phyloP scores from a whole-genome alignment of 805 yeast genomes.

The Pichia kluyveri region DNA sequence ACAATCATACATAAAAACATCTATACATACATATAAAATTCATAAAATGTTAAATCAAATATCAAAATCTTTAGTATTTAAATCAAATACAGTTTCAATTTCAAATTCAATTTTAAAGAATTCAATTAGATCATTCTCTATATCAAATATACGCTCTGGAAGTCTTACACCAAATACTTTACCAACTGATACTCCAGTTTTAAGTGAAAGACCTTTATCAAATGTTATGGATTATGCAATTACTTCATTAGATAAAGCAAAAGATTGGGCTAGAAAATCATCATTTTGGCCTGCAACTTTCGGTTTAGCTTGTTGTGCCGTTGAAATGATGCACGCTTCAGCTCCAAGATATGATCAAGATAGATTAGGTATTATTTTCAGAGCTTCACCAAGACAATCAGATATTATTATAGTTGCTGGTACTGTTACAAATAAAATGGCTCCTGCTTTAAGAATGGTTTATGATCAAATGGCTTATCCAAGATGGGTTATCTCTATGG shows the following conservation, averaged over 20 bases:
- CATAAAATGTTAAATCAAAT: conserved; percentile 2
- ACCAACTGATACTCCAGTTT: conserved; percentile 63
- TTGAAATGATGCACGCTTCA: conserved; percentile 91
- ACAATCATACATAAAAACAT: background rate
- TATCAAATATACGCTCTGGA: conserved; percentile 8
- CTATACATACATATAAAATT: background rate
- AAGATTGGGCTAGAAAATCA: conserved; percentile 87
- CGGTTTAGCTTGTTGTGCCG: conserved; percentile 90
- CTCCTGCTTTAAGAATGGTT: conserved; percentile 86
- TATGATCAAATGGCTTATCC: conserved; percentile 95
- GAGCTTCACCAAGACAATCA: conserved; percentile 89
- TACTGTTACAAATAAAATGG: conserved; percentile 86
- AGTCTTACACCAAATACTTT: conserved; percentile 36
- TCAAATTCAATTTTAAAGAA: background rate
- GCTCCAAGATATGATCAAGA: conserved; percentile 90
- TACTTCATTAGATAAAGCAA: conserved; percentile 72
- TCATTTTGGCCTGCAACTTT: conserved; percentile 92
- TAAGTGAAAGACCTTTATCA: conserved; percentile 51
- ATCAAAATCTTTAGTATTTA: background rate
- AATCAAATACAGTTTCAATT: background rate
- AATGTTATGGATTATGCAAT: conserved; percentile 70
- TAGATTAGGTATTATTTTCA: conserved; percentile 84
- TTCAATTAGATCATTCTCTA: conserved; percentile 4
- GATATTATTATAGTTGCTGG: conserved; percentile 93
- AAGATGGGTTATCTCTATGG: conserved; percentile 92